Evolutionary conservation across 2,329 filamentous ascomycete species (phyloP).

Genomic region (Diaporthe amygdali): DNA sequence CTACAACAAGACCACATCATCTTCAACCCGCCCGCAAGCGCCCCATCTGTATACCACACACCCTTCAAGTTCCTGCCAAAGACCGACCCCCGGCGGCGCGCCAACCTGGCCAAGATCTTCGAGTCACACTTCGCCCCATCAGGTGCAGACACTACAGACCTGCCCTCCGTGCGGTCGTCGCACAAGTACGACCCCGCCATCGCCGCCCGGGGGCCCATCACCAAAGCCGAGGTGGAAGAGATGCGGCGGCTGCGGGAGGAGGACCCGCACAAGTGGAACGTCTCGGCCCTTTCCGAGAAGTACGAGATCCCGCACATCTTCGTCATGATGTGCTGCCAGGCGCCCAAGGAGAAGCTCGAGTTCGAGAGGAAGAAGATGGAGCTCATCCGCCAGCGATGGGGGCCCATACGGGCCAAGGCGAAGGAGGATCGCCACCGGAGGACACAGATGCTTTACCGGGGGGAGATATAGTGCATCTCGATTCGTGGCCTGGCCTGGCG

Average conservation of each 20-base stretch:
- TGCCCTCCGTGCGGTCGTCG: conserved; percentile 22
- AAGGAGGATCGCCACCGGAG: conserved; percentile 61
- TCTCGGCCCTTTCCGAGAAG: conserved; percentile 55
- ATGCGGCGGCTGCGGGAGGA: conserved; percentile 59
- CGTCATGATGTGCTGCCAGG: conserved; percentile 61
- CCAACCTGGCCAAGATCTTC: conserved; percentile 52
- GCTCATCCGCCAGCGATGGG: conserved; percentile 60
- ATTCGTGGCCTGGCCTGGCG: neutral
- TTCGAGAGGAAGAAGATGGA: conserved; percentile 51
- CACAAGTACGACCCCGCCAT: conserved; percentile 13
- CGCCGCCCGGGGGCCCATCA: conserved; percentile 53
- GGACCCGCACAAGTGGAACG: conserved; percentile 62
- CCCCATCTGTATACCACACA: conserved; percentile 64
- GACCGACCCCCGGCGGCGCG: conserved; percentile 57
- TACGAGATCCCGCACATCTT: conserved; percentile 63
- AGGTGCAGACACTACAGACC: conserved; percentile 14
- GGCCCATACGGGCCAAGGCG: conserved; percentile 58
- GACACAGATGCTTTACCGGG: conserved; percentile 55
- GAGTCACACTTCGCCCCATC: conserved; percentile 28
- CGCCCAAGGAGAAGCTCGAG: conserved; percentile 52
- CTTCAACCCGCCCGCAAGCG: conserved; percentile 54
- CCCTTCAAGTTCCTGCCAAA: conserved; percentile 69
- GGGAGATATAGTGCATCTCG: conserved; percentile 50
- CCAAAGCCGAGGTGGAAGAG: conserved; percentile 60
- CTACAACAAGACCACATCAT: conserved; percentile 47